Conservation (phyloP, 2,329 filamentous ascomycete species). For the Dryadomyces quercus-mongolicae region DNA sequence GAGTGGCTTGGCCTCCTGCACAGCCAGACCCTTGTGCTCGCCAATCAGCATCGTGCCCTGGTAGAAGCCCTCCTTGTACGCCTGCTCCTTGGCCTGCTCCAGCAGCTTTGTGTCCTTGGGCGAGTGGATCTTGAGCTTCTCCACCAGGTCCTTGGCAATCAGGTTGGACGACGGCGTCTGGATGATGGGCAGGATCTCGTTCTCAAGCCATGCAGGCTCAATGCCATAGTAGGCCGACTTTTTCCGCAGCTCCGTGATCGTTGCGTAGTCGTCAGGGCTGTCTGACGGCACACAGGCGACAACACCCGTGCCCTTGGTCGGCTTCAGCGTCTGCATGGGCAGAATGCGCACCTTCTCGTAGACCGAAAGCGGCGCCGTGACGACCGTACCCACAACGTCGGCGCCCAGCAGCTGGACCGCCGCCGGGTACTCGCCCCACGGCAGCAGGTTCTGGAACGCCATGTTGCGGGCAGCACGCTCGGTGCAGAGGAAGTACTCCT, state of each 20-base stretch:
- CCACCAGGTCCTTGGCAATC: slow-evolving; percentile 70
- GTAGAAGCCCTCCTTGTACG: slow-evolving; percentile 97
- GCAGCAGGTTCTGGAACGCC: slow-evolving; percentile 83
- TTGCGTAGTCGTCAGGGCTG: slow-evolving; percentile 90
- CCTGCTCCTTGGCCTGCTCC: slow-evolving; percentile 85
- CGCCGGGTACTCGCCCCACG: slow-evolving; percentile 52
- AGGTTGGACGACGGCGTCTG: slow-evolving; percentile 74
- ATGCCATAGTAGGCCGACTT: slow-evolving; percentile 96
- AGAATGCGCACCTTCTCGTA: slow-evolving; percentile 78
- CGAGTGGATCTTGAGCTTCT: slow-evolving; percentile 91
- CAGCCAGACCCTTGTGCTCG: slow-evolving; percentile 76
- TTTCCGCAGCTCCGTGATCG: slow-evolving; percentile 75
- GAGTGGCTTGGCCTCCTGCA: slow-evolving; percentile 72
- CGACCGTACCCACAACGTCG: slow-evolving; percentile 74
- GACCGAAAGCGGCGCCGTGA: slow-evolving; percentile 78
- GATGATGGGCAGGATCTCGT: slow-evolving; percentile 82
- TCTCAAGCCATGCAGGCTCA: slow-evolving; percentile 88
- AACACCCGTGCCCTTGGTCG: slow-evolving; percentile 90
- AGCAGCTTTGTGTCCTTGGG: slow-evolving; percentile 90
- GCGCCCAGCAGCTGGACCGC: slow-evolving; percentile 65
- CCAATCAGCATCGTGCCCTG: slow-evolving; percentile 83
- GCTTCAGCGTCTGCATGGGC: slow-evolving; percentile 88
- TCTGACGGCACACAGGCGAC: slow-evolving; percentile 94
- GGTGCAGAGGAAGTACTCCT: slow-evolving; percentile 60
- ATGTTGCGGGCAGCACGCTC: slow-evolving; percentile 72